Evolutionary conservation across 441 rosid genomes (phyloP), one percentile per base, ranked within the genome.

Genomic region (Croton setiger): DNA sequence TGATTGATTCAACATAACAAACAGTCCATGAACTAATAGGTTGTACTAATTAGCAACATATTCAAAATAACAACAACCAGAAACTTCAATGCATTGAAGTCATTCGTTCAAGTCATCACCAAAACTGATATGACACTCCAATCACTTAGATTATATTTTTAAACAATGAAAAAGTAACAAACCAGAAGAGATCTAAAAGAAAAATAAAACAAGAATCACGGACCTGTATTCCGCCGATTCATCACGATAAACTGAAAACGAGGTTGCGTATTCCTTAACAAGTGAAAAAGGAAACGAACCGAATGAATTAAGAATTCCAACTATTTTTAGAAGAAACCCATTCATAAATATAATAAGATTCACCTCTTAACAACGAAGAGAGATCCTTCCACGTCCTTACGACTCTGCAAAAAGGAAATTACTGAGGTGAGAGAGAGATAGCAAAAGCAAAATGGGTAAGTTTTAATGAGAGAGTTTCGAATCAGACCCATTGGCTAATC

Each of bases 381-480:
- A 68, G 99, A 89, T 56, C 99, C 99, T 82, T 95, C 99, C 51
- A 95, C 97, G 66, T 95, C 99, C 78, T 95, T 95, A 61, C 98
- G 98, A 59, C 98, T 86, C 98, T 94, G 83, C 77, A 68, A 44
- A 64, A 53, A 7, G 31, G 1, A 66, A 14, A 47, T 18, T 21
- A 21, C 66, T 13, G 20, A 57, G 39, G 60, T 41, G 18, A 66
- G 57, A 59, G 53, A 21, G 0, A 5, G 14, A 7, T 51, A 20
- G 2, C 57, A 63, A 49, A 21, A 15, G 0, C 13, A 14, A 36
- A 63, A 55, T 27, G 3, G 12, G 31, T 8, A 3, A 2, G 2
- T 0, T 0, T 3, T 47, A 48, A 33, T 1, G 10, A 20, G 21
- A 60, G 6, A 39, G n/a, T 5, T 7, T 5, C 41, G n/a, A 9